Base-by-base conservation (phyloP, 768 basidiomycete species). In the Postia placenta region DNA sequence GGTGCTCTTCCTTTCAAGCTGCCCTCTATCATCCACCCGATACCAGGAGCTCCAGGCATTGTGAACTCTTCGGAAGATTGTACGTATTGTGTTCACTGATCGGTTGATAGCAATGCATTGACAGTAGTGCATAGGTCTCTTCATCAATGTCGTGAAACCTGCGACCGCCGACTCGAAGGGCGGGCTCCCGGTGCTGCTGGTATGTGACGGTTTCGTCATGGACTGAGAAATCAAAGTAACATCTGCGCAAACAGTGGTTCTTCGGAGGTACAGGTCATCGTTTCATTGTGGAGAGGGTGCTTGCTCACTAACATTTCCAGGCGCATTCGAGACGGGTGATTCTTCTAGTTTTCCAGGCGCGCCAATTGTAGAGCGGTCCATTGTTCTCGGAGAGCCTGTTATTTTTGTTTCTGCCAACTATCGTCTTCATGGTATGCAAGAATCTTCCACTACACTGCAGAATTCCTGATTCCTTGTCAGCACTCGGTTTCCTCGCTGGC, bases 401-500 rank as follows among this genome's bases (percentile, higher is more conserved):
- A 60, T 80, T 25, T 79, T 73, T 51, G 77, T 79, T 17, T 73
- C 72, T 51, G 70, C 76, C 61, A 79, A 79, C 55, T 79, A 80
- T 45, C 46, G 43, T 9, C 20, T 44, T 9, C 25, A 44, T 27
- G 46, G 46, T 47, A 22, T 33, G 23, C 3, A 5, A 4, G 7
- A 26, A n/a, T 39, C 9, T 33, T 15, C 7, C 15, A 33, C n/a
- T n/a, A n/a, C n/a, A n/a, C n/a, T n/a, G 15, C 15, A 15, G 30
- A 33, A 33, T 15, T 33, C n/a, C n/a, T 33, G 30, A 33, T 15
- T 7, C 15, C 15, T 33, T 7, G 7, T 9, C 41, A 64, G 69
- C 63, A 2, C 66, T 66, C 24, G 72, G 72, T 1, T 74, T 74
- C 55, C 42, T 72, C 7, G 66, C 62, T 9, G 57, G 70, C 14